Conservation (phyloP, 768 basidiomycete genomes). For the Boletus sp. region DNA sequence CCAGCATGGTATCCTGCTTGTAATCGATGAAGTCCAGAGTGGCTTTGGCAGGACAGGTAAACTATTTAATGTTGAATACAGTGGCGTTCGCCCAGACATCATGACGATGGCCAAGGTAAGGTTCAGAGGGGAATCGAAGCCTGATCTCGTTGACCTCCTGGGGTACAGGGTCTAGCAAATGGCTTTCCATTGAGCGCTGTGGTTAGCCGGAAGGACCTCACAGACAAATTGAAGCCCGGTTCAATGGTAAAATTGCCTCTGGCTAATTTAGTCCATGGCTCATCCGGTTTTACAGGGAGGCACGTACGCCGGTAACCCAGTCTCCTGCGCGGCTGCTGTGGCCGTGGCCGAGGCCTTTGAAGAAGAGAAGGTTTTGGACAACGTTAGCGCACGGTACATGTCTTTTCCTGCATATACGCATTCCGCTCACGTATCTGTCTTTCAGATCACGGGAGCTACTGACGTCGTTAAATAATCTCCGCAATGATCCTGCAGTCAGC, state of each 20-base stretch:
- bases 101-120: conserved; percentile 83
- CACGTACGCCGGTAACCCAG: conserved; percentile 90
- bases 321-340: conserved; percentile 87
- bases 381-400: conserved; percentile 67
- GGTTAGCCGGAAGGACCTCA: conserved; percentile 75
- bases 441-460: conserved; percentile 73
- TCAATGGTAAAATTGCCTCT: conserved; percentile 54
- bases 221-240: conserved; percentile 76
- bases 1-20: conserved; percentile 78
- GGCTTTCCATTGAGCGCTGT: conserved; percentile 93
- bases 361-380: conserved; percentile 79
- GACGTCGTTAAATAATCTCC: conserved; percentile 53
- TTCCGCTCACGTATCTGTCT: conserved; percentile 1
- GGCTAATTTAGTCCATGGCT: not conserved
- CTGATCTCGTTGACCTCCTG: conserved; percentile 6
- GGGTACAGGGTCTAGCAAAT: conserved; percentile 70
- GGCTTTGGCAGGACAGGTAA: conserved; percentile 89
- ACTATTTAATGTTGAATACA: conserved; percentile 79
- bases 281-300: conserved; percentile 54
- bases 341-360: conserved; percentile 77
- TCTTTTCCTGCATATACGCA: not conserved
- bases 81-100: conserved; percentile 85
- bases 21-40: conserved; percentile 85
- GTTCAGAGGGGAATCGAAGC: not conserved
- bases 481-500: conserved; percentile 47